phyloP scores from a whole-genome alignment of 495 filamentous ascomycete species.

The Aspergillus funiculosus region DNA sequence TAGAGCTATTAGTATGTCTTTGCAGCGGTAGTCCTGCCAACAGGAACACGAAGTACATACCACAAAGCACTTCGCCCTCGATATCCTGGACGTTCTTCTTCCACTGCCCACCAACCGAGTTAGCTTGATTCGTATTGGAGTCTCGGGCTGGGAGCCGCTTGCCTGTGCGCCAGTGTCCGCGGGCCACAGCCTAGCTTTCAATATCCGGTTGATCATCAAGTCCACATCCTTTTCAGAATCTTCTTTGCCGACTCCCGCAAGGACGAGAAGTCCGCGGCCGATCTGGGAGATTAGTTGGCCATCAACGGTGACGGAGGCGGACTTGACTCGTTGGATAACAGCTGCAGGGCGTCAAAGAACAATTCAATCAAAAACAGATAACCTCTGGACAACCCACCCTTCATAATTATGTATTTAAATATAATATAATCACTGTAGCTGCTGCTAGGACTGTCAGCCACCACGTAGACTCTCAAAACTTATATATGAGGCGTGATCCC shows the following conservation, averaged over 20 bases:
- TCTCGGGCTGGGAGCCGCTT: constrained; percentile 1
- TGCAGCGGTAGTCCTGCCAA: background rate
- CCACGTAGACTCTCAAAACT: too few relatives aligned
- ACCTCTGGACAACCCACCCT: constrained; percentile 9
- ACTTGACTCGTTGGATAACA: constrained; percentile 90
- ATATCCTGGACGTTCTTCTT: constrained; percentile 83
- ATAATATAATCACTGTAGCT: background rate
- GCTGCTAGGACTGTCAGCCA: background rate
- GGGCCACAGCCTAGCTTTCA: constrained; percentile 89
- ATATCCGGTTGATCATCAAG: constrained; percentile 70
- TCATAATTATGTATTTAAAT: constrained; percentile 10
- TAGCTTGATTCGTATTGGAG: background rate
- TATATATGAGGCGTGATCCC: too few relatives aligned
- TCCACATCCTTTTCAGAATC: constrained; percentile 89
- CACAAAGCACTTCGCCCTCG: constrained; percentile 82
- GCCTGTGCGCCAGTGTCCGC: constrained; percentile 47
- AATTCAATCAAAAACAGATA: constrained; percentile 1
- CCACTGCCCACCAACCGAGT: constrained; percentile 53
- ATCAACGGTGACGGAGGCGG: constrained; percentile 98
- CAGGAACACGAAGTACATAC: too few relatives aligned
- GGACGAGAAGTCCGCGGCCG: constrained; percentile 80
- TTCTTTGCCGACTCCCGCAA: constrained; percentile 84
- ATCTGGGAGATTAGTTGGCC: constrained; percentile 83
- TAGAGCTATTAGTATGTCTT: constrained; percentile 25
- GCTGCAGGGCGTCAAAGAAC: constrained; percentile 44